Base-by-base conservation (phyloP, 2,329 filamentous ascomycete genomes). In the Fusarium albosuccineum region DNA sequence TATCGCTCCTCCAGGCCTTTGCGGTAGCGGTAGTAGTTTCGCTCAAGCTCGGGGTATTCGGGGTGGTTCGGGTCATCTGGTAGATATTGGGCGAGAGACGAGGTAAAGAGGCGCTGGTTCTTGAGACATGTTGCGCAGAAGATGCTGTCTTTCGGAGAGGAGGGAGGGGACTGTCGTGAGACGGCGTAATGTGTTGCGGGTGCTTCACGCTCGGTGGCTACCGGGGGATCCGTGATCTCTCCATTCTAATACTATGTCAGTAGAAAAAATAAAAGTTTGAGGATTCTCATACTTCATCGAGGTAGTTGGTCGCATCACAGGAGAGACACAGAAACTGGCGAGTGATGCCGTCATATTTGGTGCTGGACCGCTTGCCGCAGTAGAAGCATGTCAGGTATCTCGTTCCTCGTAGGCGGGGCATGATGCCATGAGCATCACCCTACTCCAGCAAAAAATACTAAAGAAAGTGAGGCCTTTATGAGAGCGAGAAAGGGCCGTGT, bases 281-380 rank as follows among this genome's bases (percentile, higher is more conserved):
- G 0, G 0, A 22, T 17, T 10, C 41, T 29, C 64, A 22, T 81
- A 96, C 94, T 82, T 95, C 86, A 76, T 99, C 96, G 33, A 97
- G 83, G 81, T 93, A 92, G 79, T 98, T 99, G 61, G 91, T 89
- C 16, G 94, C 92, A 73, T 96, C 92, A 82, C 96, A 99, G 64
- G 86, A 82, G 17, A 86, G 80, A 79, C 94, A 97, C 45, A 89
- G 83, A 80, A 94, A 97, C 73, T 89, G 85, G 76, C 83, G 85
- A 58, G 88, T 83, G 53, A 76, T 75, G 30, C 87, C 86, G 71
- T 88, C 85, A 72, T 86, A 89, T 67, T 79, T 82, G 57, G 87
- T 83, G 34, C 84, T 82, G 34, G 91, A 91, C 70, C 86, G 88
- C 76, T 85, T 84, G 71, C 92, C 91, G 79, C 94, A 97, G 79